Conservation (phyloP, 1,139 yeast species). For the Hanseniaspora uvarum region DNA sequence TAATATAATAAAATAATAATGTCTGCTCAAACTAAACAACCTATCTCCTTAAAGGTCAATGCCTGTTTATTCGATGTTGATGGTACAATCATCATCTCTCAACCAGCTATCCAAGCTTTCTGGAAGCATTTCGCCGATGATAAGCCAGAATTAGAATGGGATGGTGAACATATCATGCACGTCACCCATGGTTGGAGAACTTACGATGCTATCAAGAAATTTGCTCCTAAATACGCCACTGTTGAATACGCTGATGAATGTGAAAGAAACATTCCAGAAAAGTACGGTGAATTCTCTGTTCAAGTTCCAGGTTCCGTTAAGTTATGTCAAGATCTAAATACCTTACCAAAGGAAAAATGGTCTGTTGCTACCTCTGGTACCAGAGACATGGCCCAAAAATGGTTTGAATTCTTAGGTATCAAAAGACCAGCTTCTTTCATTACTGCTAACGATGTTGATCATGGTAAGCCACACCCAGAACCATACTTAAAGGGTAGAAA, state of each 20-base stretch:
- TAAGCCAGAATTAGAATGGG: conserved; percentile 48
- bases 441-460: conserved; percentile 65
- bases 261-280: conserved; percentile 63
- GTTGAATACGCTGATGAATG: conserved; percentile 56
- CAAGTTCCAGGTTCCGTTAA: conserved; percentile 70
- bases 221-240: conserved; percentile 65
- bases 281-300: conserved; percentile 59
- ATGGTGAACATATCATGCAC: conserved; percentile 59
- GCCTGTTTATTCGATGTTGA: conserved; percentile 66
- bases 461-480: conserved; percentile 78
- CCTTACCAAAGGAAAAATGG: conserved; percentile 46
- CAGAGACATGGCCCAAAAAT: conserved; percentile 61
- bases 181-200: conserved; percentile 80
- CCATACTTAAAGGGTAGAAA: conserved; percentile 63
- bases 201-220: conserved; percentile 60
- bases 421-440: conserved; percentile 62
- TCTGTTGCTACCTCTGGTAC: conserved; percentile 83
- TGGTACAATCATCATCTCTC: conserved; percentile 75
- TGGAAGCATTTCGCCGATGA: conserved; percentile 66
- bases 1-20: conserved; percentile 19
- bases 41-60: conserved; percentile 29
- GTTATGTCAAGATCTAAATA: conserved; percentile 35
- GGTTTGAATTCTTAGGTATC: conserved; percentile 60
- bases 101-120: conserved; percentile 71
- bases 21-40: conserved; percentile 26